Conservation (phyloP, 1,284 basidiomycete species). For the Cystobasidium pallidum region DNA sequence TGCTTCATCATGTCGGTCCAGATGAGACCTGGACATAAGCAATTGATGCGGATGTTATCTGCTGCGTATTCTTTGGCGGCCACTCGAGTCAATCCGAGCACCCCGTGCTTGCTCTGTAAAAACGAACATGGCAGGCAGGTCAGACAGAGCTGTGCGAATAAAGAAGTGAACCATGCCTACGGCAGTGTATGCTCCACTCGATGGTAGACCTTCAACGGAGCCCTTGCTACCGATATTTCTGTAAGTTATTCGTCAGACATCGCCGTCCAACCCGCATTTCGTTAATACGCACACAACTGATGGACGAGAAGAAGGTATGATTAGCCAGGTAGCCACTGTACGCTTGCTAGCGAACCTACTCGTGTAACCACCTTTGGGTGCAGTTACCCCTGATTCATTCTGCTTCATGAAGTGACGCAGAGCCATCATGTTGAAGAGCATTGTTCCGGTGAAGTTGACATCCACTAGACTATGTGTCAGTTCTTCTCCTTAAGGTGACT, state of each 20-base stretch:
- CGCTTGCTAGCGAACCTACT: not conserved
- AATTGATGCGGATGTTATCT: slow-evolving; percentile 30
- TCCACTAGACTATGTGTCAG: slow-evolving; percentile 11
- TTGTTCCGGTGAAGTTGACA: slow-evolving; percentile 36
- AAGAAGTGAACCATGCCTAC: no score
- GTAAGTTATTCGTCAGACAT: not conserved
- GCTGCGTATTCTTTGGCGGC: slow-evolving; percentile 41
- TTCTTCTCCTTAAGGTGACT: not conserved
- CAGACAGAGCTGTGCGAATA: no score
- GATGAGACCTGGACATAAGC: slow-evolving; percentile 42
- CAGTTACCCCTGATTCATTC: slow-evolving; percentile 17
- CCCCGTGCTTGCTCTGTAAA: slow-evolving; percentile 23
- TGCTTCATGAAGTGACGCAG: slow-evolving; percentile 42
- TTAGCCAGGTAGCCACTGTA: no score
- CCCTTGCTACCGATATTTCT: slow-evolving; percentile 41
- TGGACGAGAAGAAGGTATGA: not conserved
- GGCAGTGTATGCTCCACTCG: slow-evolving; percentile 37
- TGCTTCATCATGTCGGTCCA: slow-evolving; percentile 35
- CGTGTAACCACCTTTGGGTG: slow-evolving; percentile 40
- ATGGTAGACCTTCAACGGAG: slow-evolving; percentile 40
- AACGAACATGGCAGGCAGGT: no score
- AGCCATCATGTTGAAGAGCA: slow-evolving; percentile 30
- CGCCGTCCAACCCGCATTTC: no score
- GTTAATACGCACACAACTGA: not conserved
- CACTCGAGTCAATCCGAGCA: slow-evolving; percentile 29